Evolutionary conservation across 768 basidiomycete genomes (phyloP), one percentile per base, ranked within the genome.

Genomic region (Mycena sanguinolenta): DNA sequence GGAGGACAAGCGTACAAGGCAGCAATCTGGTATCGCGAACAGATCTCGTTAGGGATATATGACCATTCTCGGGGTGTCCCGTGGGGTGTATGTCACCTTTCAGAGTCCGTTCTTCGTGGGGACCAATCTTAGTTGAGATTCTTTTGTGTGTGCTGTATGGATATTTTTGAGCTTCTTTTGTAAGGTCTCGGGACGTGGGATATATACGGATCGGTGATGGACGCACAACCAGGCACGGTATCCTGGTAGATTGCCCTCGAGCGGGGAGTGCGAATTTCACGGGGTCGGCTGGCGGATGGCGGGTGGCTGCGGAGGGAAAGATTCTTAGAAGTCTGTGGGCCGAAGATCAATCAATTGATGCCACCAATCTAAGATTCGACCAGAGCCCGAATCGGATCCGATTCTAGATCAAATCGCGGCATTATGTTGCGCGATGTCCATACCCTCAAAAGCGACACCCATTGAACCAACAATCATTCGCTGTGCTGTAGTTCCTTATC

Each of bases 41-140:
- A 65, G 62, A 70, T 70, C 67, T 69, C 23, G 59, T 39, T 42
- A 62, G 63, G 17, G 27, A 27, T 61, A 65, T 70, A 61, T 70
- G 69, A 25, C 69, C 69, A 61, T 70, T 65, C 64, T 52, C 19
- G 62, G 10, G 28, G 27, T 28, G 36, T 55, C 67, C 62, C 67
- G 67, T 69, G 67, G 44, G n/a, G n/a, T n/a, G 16, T 39, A 49
- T 61, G 60, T 68, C 66, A 68, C 44, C 61, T 23, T 63, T 62
- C 67, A 68, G 63, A 14, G 23, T 49, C 59, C 67, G 67, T 25
- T 50, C 13, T 63, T 69, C 49, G 67, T 42, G 57, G 61, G 25
- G 36, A 38, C 0, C 5, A 21, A 42, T 36, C 32, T 23, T 10
- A 14, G 30, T 23, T 21, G 16, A 49, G 17, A 10, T n/a, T n/a